These are phyloP conservation scores for button mushroom (Agaricus bisporus) DNA, from an alignment of 768 basidiomycete genomes.

Conservation along the genomic window DNA sequence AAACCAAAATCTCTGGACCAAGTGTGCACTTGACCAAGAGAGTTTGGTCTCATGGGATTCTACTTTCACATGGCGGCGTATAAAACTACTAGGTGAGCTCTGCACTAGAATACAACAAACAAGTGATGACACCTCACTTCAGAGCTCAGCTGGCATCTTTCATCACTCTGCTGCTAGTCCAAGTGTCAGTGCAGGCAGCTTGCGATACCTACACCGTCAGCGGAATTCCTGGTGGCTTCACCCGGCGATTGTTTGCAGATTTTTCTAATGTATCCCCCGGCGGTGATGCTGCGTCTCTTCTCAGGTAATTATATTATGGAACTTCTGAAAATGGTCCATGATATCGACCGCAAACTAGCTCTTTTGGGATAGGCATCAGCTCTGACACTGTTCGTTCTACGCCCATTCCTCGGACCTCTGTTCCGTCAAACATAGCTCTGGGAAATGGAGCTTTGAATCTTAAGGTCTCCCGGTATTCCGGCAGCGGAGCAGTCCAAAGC, in stretches of 20 bases:
- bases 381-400: conserved; percentile 14
- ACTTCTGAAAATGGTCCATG: too few relatives aligned
- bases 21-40: too few relatives aligned
- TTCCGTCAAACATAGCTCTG: conserved; percentile 23
- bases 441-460: conserved; percentile 26
- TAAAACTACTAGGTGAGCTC: not conserved
- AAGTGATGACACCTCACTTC: not conserved
- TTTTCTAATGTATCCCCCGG: conserved; percentile 20
- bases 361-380: conserved; percentile 23
- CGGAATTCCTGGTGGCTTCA: conserved; percentile 23
- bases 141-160: not conserved
- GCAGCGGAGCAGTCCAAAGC: conserved; percentile 22
- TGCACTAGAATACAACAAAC: not conserved
- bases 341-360: conserved; percentile 8
- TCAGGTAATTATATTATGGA: conserved; percentile 15
- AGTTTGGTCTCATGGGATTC: too few relatives aligned
- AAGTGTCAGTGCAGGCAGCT: conserved; percentile 10
- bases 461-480: conserved; percentile 26
- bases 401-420: conserved; percentile 21
- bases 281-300: conserved; percentile 16
- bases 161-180: not conserved
- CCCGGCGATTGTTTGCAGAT: conserved; percentile 19
- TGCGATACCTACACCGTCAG: conserved; percentile 23
- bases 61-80: not conserved
- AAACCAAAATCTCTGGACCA: too few relatives aligned